Conservation (phyloP, 1,139 yeast genomes). For the Williopsis jadinii region DNA sequence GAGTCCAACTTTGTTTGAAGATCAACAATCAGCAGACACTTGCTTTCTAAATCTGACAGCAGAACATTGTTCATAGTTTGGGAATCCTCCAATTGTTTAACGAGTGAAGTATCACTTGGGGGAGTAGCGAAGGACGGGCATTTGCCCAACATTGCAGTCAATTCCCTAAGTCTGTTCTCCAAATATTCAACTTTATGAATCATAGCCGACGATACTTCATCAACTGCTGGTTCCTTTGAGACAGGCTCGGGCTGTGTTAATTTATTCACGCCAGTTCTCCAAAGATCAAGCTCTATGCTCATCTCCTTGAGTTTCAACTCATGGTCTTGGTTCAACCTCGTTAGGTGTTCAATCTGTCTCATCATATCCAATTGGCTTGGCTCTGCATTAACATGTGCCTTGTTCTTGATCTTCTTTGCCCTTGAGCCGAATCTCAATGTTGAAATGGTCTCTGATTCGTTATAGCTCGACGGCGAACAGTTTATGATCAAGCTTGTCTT, state of each 20-base stretch:
- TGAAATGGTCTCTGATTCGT: conserved; percentile 66
- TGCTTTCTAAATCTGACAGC: conserved; percentile 34
- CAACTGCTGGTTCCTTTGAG: conserved; percentile 4
- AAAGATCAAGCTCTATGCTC: conserved; percentile 41
- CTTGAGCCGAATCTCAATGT: conserved; percentile 77
- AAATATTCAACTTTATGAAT: conserved; percentile 6
- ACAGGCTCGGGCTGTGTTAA: background rate
- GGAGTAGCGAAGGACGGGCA: conserved; percentile 6
- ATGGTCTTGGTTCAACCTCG: conserved; percentile 39
- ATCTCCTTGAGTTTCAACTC: conserved; percentile 38
- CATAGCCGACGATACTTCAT: conserved; percentile 1
- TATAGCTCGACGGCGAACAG: conserved; percentile 61
- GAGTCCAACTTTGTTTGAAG: conserved; percentile 36
- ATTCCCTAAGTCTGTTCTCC: conserved; percentile 11
- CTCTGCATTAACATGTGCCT: conserved; percentile 64
- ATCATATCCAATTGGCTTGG: conserved; percentile 52
- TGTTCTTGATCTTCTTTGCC: conserved; percentile 66
- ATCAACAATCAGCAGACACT: conserved; percentile 35
- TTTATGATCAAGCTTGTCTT: conserved; percentile 73
- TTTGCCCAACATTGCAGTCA: conserved; percentile 10
- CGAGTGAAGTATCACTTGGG: conserved; percentile 6
- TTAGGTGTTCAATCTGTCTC: conserved; percentile 41
- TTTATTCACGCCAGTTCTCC: conserved; percentile 37
- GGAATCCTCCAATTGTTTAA: conserved; percentile 20
- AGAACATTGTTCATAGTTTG: conserved; percentile 28